Base-by-base conservation (phyloP, 2,329 filamentous ascomycete species). In the Pyricularia sp. region DNA sequence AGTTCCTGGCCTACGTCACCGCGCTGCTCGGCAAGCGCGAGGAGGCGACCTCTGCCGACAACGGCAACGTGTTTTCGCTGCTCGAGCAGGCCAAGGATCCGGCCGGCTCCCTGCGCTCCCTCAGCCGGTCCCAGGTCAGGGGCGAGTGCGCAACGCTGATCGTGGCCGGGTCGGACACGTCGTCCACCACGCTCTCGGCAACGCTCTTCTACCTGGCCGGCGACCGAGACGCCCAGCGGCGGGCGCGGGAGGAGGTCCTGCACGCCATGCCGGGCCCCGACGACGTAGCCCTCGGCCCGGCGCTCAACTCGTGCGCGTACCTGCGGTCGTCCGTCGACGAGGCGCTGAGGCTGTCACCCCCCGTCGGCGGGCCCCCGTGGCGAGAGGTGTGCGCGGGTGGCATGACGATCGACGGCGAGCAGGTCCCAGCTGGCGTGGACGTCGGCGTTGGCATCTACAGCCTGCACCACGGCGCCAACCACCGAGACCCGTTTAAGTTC, bases 261-360 rank as follows among this genome's bases (percentile, higher is more conserved):
- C 30, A 5, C 10, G 23, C 26, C n/a, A 25, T 68, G 9, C 33
- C 36, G 23, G 59, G 11, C 3, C 4, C 20, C 23, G 42, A n/a
- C 66, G 55, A 28, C 23, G 55, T 23, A 31, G 59, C 25, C 6
- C 10, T 59, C 58, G 11, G 69, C 70, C 3, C 70, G 75, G 7
- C 66, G 66, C 33, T 42, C 11, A 42, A 42, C 10, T 71, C 71
- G 7, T 78, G 75, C 72, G 70, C 66, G 0, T 83, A 82, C 71
- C 73, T 83, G 1, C 74, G 76, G 17, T 81, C 81, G 6, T 78
- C 78, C 69, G 76, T 84, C 50, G 78, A 83, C 61, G 82, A 84
- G 71, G 75, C 77, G 0, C 76, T 83, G 69, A 78, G 82, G n/a
- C 73, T 82, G 68, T 79, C 78, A 9, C 81, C 82, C 6, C 78